Base-by-base conservation (phyloP, 2,329 filamentous ascomycete genomes). In the Fusarium sp. region DNA sequence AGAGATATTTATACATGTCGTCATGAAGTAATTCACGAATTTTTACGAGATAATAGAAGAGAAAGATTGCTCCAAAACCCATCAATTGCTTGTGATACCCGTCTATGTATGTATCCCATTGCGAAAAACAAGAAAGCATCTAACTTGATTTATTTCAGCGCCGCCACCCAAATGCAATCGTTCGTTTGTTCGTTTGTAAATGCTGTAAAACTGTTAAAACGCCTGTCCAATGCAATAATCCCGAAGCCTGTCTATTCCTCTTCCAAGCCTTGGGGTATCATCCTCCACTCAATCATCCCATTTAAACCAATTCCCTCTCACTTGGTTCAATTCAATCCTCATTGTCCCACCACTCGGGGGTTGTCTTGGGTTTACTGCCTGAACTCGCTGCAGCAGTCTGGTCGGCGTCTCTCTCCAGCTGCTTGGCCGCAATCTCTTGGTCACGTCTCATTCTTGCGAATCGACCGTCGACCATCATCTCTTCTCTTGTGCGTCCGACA, bases 391-490 rank as follows among this genome's bases (percentile, higher is more conserved):
- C 14, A 6, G 3, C 47, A 4, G 66, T 42, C 8, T 60, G 45
- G 0, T 40, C 52, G 8, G 63, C 67, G 16, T 65, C 60, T 11
- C 35, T 66, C 11, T 72, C 54, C 73, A 80, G 71, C 18, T 79
- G 75, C 77, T 83, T 77, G 69, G 83, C 81, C 6, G 79, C 81
- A 31, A 84, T 76, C 76, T 90, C 89, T 67, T 83, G 82, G 8
- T 88, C 84, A 35, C 88, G 81, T 52, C 89, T 81, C 66, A 80
- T 78, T 66, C 87, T 84, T 11, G 89, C 88, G 20, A 84, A 80
- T 66, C 83, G 80, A 3, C 86, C 85, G 66, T 90, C 88, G 52
- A 87, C 81, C 13, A 84, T 82, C 84, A 88, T 85, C 75, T 90
- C 87, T 69, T 89, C 87, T 59, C 86, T 81, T 9, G 86, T 87